Evolutionary conservation across 495 filamentous ascomycete genomes (phyloP), one percentile per base, ranked within the genome.

Genomic region (Lasiosphaeriaceae sp.): DNA sequence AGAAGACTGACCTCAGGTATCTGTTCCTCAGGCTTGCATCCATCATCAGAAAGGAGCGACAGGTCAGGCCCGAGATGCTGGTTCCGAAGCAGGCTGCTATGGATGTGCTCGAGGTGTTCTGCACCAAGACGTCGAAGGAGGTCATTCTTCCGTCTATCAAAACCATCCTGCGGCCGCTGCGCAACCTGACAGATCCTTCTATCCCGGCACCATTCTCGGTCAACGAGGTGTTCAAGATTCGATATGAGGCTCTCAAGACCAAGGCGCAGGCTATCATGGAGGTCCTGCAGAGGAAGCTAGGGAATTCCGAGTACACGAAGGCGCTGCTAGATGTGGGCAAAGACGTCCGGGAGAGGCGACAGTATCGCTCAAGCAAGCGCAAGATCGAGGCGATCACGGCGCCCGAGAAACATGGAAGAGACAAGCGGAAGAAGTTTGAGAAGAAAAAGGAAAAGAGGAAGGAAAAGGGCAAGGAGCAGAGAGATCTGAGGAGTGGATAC

Each of bases 371-470:
- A 41, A 80, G 75, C 52, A 97, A 98, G 80, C 78, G 94, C 62
- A 87, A 86, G 66, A 87, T 97, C 56, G 91, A 93, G 64, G 87
- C 88, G 24, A 86, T 98, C 19, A 80, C 78, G 24, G 83, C 87
- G 57, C 93, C 94, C 11, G 90, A 96, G 76, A 85, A 77, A 62
- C 81, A 81, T 56, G 90, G 85, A 11, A 77, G 78, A 64, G 84
- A 87, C 61, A 98, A 97, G 85, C 84, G 81, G 72, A 88, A 85
- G 72, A 93, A 88, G 75, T 84, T 87, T 55, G 92, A 92, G 63
- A 86, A 84, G 75, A 92, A 93, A 80, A 91, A 85, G 70, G 87
- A 83, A 60, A 86, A 83, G 74, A 83, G 89, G 67, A 93, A 89
- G 74, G 89, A 88, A 71, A 89, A 80, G 71, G 84, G 86, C 0